Evolutionary conservation across 2,329 filamentous ascomycete species (phyloP), one percentile per base, ranked within the genome.

Genomic region (Trichoderma breve): DNA sequence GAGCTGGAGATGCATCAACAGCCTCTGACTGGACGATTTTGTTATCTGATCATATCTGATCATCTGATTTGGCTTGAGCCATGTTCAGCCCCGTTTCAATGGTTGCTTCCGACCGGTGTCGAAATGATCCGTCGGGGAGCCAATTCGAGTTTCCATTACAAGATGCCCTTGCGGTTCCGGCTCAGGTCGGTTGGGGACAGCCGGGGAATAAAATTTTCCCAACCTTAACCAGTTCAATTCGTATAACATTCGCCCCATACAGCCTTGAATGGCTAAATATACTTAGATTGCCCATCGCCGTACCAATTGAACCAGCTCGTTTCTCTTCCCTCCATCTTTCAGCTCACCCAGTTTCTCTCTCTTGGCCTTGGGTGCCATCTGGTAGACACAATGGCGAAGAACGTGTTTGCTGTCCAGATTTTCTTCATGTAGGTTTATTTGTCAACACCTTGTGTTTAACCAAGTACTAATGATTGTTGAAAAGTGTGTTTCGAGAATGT

Each of bases 341-440:
- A n/a, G 21, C 21, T 6, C 11, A 21, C n/a, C n/a, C 36, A 28
- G 30, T 9, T 11, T 60, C 6, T 30, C 15, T 30, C 57, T 34
- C 18, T 15, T 47, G 55, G 51, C 53, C 11, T n/a, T n/a, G 24
- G 51, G 9, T 34, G 51, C 47, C 34, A 24, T 24, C 34, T 9
- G 26, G 43, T 53, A 65, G 68, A 26, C 72, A 61, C 39, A 62
- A 89, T 86, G 81, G 90, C 89, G 81, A 85, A 86, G 72, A 87
- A 90, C 79, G 89, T 93, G 71, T 93, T 93, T 79, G 87, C 91
- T 73, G 88, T 93, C 12, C 91, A 91, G 74, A 88, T 95, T 60
- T 96, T 95, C 84, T 94, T 96, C 84, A 92, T 96, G 39, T 43
- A n/a, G 15, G 39, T 43, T 18, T 43, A 43, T 7, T 43, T n/a